These are phyloP conservation scores for Pythium coloratum DNA, from an alignment of 352 stramenopile genomes.

Conservation along the genomic window DNA sequence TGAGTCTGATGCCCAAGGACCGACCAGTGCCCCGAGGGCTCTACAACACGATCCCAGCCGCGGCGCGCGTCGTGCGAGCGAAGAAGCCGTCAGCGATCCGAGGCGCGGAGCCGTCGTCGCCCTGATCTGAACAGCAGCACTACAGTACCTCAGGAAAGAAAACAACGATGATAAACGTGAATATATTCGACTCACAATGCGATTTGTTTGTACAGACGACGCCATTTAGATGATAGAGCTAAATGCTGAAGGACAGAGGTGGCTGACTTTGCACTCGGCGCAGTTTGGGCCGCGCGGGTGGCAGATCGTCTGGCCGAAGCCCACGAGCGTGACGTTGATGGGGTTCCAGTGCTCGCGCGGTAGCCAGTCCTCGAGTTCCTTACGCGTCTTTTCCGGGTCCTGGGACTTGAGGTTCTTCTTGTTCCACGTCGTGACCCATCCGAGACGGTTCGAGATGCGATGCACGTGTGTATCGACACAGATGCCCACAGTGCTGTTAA, in stretches of 20 bases:
- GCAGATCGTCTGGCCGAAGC: slow-evolving; percentile 95
- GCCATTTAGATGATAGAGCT: slow-evolving; percentile 19
- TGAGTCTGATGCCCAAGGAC: slow-evolving; percentile 73
- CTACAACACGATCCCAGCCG: slow-evolving; percentile 74
- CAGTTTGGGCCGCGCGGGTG: slow-evolving; percentile 71
- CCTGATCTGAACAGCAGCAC: slow-evolving; percentile 1
- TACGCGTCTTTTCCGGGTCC: slow-evolving; percentile 92
- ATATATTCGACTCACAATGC: slow-evolving; percentile 1
- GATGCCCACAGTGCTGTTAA: slow-evolving; percentile 84
- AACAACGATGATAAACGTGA: neutral
- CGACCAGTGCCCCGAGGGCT: slow-evolving; percentile 41
- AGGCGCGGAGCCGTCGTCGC: slow-evolving; percentile 23
- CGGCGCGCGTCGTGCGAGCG: slow-evolving; percentile 68
- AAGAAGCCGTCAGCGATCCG: slow-evolving; percentile 62
- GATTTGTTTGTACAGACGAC: neutral
- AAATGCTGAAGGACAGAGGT: slow-evolving; percentile 69
- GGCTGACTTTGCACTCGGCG: slow-evolving; percentile 59
- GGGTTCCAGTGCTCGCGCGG: slow-evolving; percentile 87
- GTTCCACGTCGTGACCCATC: slow-evolving; percentile 92
- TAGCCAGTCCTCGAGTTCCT: slow-evolving; percentile 94
- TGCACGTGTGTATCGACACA: slow-evolving; percentile 98
- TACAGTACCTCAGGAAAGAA: neutral
- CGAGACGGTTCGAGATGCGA: slow-evolving; percentile 94
- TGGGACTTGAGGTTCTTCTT: slow-evolving; percentile 75
- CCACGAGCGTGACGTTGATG: slow-evolving; percentile 94